Evolutionary conservation across 306 rosid species (phyloP).

Genomic region (Cucumis cinereus): DNA sequence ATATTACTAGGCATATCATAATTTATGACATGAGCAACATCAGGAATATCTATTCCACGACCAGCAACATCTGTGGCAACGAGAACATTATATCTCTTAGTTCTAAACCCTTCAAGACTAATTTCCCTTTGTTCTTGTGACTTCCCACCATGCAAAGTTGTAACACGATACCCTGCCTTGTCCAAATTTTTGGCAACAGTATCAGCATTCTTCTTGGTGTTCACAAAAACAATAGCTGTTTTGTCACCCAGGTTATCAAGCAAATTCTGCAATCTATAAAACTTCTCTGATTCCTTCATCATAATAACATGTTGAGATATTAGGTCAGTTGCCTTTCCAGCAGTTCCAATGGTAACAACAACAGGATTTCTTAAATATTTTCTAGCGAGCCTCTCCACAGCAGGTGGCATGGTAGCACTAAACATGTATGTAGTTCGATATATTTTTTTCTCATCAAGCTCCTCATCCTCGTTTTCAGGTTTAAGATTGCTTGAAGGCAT

Average conservation of each 20-base stretch:
- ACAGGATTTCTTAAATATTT: conserved; percentile 84
- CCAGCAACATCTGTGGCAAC: conserved; percentile 94
- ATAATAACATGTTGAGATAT: conserved; percentile 67
- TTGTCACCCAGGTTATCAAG: conserved; percentile 43
- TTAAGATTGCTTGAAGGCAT: conserved; percentile 92
- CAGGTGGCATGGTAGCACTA: conserved; percentile 90
- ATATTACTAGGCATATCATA: conserved; percentile 83
- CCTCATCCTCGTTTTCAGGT: conserved; percentile 85
- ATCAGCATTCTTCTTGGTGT: conserved; percentile 44
- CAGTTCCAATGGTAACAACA: conserved; percentile 82
- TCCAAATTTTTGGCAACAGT: conserved; percentile 37
- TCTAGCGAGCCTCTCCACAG: conserved; percentile 80
- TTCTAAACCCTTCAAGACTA: conserved; percentile 80
- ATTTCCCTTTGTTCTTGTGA: conserved; percentile 91
- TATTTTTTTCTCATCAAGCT: conserved; percentile 77
- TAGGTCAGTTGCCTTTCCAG: conserved; percentile 75
- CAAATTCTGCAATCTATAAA: conserved; percentile 24
- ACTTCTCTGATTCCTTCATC: conserved; percentile 40
- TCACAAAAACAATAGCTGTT: conserved; percentile 47
- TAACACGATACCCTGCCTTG: conserved; percentile 55
- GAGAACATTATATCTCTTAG: conserved; percentile 79
- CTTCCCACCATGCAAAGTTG: conserved; percentile 84
- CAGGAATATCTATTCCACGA: conserved; percentile 94
- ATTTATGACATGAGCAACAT: conserved; percentile 83
- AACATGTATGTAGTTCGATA: conserved; percentile 90